Evolutionary conservation across 495 filamentous ascomycete species (phyloP), one percentile per base, ranked within the genome.

Genomic region (Staphylotrichum tortipilum): DNA sequence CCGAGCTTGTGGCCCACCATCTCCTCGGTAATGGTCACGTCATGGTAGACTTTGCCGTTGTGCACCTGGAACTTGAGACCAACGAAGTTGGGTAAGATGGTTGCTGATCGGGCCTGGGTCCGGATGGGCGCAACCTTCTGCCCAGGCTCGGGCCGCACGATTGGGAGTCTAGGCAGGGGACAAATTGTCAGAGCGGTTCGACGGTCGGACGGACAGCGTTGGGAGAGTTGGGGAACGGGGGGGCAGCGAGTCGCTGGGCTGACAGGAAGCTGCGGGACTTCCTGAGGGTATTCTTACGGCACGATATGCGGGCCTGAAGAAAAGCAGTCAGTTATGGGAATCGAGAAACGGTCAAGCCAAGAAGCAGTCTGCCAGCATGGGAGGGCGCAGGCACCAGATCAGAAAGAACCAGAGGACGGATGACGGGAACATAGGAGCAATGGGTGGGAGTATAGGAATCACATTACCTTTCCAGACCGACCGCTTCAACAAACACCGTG

Each of bases 1-100:
- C 92, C 92, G 61, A 98, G 74, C 70, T 97, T 98, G 66, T 94
- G 84, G 35, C 94, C 92, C 14, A 98, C 94, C 94, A 98, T 97
- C 63, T 97, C 88, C 68, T 96, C 91, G 34, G 89, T 95, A 51
- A 98, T 84, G 39, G 75, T 74, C 26, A 97, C 73, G 64, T 97
- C 94, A 52, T 86, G 66, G 63, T 98, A 98, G 2, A 76, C 80
- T 78, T 95, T 97, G 56, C 92, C 92, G 66, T 96, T 97, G 63
- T 98, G 85, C 18, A 98, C 80, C 61, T 91, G 85, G 69, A 97
- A 98, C 60, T 80, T 84, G 56, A 94, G 72, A 7, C 92, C 94
- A 23, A 98, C 89, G 67, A 97, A 97, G 66, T 88, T 94, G 33
- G 92, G 92, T 19, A 97, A 79, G 60, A 98, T 96, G 36, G 92